Percentiles rank a stretch among this genome's conserved stretches.
These are phyloP conservation scores for Penicillium sp. DNA, from an alignment of 2,329 filamentous ascomycete species.

Conservation along the genomic window DNA sequence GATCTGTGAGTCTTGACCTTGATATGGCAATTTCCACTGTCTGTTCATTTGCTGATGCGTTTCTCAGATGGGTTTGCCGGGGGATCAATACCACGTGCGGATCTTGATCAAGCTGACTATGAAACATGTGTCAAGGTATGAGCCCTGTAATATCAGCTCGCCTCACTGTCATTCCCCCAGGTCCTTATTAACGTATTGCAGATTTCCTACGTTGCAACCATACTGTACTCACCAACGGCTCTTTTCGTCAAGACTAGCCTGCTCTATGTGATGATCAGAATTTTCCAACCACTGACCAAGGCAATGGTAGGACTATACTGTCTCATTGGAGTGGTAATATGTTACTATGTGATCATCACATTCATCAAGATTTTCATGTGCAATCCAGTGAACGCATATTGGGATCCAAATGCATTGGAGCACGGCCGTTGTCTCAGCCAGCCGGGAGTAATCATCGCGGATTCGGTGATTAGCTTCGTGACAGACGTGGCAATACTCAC, in stretches of 20 bases:
- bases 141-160: neutral
- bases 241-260: conserved; percentile 18
- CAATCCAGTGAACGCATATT: conserved; percentile 16
- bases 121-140: neutral
- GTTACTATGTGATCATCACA: conserved; percentile 17
- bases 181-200: neutral
- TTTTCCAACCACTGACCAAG: conserved; percentile 12
- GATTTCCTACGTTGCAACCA: conserved; percentile 15
- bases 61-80: neutral
- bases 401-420: conserved; percentile 1
- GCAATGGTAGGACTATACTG: conserved; percentile 11
- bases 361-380: conserved; percentile 22
- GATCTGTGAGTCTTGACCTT: neutral
- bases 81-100: neutral
- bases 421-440: conserved; percentile 8
- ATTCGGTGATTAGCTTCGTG: conserved; percentile 18
- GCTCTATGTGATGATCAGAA: conserved; percentile 12
- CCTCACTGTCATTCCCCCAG: neutral
- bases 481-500: conserved; percentile 19
- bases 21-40: neutral
- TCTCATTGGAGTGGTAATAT: conserved; percentile 8
- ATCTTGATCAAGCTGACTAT: neutral
- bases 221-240: conserved; percentile 16
- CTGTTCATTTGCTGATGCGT: neutral
- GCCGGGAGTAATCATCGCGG: conserved; percentile 15